phyloP scores from a whole-genome alignment of 129 eudicot genomes.

The Tanacetum coccineum region DNA sequence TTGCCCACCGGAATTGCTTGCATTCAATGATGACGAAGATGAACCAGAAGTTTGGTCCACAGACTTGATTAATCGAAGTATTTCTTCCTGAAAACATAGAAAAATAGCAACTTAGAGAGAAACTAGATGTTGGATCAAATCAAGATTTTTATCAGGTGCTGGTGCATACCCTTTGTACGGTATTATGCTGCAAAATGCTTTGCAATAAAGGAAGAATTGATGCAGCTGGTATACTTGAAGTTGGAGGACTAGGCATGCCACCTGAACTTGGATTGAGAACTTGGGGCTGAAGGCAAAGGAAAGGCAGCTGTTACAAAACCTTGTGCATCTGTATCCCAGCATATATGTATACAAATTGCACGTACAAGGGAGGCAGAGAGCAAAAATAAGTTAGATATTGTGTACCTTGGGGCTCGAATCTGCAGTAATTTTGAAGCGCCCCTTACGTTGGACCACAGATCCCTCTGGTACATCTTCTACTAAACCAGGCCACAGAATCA shows the following conservation, averaged over 20 bases:
- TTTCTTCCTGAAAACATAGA: constrained; percentile 58
- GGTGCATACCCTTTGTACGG: constrained; percentile 55
- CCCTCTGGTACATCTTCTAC: constrained; percentile 66
- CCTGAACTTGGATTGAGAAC: constrained; percentile 32
- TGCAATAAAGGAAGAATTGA: constrained; percentile 75
- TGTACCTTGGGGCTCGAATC: constrained; percentile 42
- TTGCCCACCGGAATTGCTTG: constrained; percentile 47
- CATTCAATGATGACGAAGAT: constrained; percentile 23
- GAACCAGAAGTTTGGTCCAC: constrained; percentile 67
- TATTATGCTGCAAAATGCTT: constrained; percentile 70
- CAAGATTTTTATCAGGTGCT: constrained; percentile 19
- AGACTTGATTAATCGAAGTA: constrained; percentile 60
- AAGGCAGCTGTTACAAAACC: constrained; percentile 30
- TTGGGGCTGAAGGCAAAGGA: constrained; percentile 39
- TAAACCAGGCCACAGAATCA: constrained; percentile 23
- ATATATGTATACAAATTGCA: not conserved
- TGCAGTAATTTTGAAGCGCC: constrained; percentile 84
- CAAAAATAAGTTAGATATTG: not conserved
- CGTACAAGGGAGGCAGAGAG: not conserved
- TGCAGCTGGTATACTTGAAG: constrained; percentile 45
- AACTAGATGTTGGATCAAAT: not conserved
- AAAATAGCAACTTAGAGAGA: constrained; percentile 11
- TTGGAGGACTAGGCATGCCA: constrained; percentile 35
- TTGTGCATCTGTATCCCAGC: not conserved
- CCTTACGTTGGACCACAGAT: constrained; percentile 68